Conservation (phyloP, 2,329 filamentous ascomycete species). For the Trichoderma atroviride region DNA sequence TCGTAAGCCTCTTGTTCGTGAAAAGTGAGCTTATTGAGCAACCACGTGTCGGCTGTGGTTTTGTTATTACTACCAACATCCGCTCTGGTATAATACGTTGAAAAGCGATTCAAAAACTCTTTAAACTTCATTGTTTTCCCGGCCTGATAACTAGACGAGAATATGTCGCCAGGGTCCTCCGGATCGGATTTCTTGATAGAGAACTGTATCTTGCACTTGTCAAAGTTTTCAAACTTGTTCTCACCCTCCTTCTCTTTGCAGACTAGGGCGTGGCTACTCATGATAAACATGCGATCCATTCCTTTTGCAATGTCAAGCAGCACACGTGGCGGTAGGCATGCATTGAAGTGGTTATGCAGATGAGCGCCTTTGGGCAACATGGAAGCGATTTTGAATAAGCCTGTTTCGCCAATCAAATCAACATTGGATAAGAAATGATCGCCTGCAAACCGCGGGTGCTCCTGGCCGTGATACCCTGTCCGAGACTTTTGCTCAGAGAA, state of each 20-base stretch:
- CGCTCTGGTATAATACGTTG: conserved; percentile 32
- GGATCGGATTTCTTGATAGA: conserved; percentile 48
- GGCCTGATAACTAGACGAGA: conserved; percentile 51
- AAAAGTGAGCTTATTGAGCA: conserved; percentile 64
- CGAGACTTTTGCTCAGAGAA: conserved; percentile 41
- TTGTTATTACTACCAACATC: conserved; percentile 37
- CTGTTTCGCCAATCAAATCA: conserved; percentile 57
- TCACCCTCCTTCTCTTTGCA: conserved; percentile 25
- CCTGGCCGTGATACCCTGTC: conserved; percentile 47
- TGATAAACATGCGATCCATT: conserved; percentile 70
- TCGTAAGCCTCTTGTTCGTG: conserved; percentile 62
- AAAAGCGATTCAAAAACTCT: conserved; percentile 46
- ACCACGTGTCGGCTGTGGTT: conserved; percentile 50
- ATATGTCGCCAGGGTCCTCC: conserved; percentile 50
- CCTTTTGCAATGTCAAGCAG: conserved; percentile 58
- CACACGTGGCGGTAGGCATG: conserved; percentile 64
- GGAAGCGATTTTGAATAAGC: conserved; percentile 58
- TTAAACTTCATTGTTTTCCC: conserved; percentile 49
- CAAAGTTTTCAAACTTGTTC: conserved; percentile 48
- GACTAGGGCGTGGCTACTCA: conserved; percentile 56
- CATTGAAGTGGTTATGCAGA: conserved; percentile 77
- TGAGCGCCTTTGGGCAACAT: conserved; percentile 72
- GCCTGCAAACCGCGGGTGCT: conserved; percentile 49
- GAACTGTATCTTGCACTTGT: conserved; percentile 64
- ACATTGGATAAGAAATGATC: conserved; percentile 63